Evolutionary conservation across 805 yeast species (phyloP).

Genomic region (Wickerhamomyces bovis): DNA sequence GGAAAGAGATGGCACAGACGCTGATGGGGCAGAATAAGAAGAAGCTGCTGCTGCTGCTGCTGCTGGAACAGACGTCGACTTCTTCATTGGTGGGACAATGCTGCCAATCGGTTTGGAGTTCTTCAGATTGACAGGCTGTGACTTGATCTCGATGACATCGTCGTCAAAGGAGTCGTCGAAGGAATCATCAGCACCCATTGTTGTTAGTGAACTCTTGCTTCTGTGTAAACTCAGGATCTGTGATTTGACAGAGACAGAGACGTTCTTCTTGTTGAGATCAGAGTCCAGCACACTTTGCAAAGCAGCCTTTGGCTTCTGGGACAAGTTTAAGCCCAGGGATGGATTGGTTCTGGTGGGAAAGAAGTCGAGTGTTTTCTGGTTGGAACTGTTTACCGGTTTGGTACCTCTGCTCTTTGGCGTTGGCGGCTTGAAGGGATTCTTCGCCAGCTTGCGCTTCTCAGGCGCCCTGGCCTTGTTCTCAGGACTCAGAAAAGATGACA

Average conservation of each 20-base stretch:
- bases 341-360: constrained; percentile 2
- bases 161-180: constrained; percentile 1
- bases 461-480: background rate
- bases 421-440: background rate
- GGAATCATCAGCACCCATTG: background rate
- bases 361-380: constrained; percentile 8
- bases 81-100: background rate
- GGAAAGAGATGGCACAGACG: background rate
- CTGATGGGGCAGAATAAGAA: background rate
- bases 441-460: background rate
- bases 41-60: no score
- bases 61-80: background rate
- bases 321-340: background rate
- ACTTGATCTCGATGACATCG: background rate
- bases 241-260: background rate
- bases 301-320: background rate
- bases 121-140: constrained; percentile 8
- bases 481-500: background rate
- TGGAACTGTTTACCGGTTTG: background rate
- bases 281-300: background rate
- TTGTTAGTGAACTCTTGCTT: constrained; percentile 1
- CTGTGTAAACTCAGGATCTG: background rate
- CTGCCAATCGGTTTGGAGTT: constrained; percentile 12
- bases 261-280: background rate
- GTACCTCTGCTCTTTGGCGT: background rate